Evolutionary conservation across 352 stramenopile species (phyloP).

Genomic region (Phytopythium helicoides): DNA sequence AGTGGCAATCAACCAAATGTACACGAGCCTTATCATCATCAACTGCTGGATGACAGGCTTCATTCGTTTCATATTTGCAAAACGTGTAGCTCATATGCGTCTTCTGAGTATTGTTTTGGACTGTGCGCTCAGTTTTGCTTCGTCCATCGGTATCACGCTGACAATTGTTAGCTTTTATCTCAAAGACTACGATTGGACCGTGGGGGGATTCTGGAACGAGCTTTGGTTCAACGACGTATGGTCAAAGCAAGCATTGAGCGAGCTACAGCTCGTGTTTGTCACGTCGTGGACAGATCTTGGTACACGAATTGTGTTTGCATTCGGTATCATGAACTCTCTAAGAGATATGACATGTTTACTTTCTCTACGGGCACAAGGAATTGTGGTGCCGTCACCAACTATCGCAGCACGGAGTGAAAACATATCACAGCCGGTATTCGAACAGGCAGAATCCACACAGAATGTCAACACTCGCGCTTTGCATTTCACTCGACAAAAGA

Average conservation of each 20-base stretch:
- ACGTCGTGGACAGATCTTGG: slow-evolving; percentile 17
- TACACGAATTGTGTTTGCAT: slow-evolving; percentile 12
- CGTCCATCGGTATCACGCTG: too few relatives aligned
- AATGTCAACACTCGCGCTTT: too few relatives aligned
- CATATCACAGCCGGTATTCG: too few relatives aligned
- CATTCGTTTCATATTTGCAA: slow-evolving; percentile 17
- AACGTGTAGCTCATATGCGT: slow-evolving; percentile 15
- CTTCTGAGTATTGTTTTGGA: slow-evolving; percentile 26
- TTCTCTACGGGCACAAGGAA: neutral
- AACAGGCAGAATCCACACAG: too few relatives aligned
- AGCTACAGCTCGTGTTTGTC: slow-evolving; percentile 23
- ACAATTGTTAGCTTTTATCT: too few relatives aligned
- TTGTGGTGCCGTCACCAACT: neutral
- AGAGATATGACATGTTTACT: slow-evolving; percentile 19
- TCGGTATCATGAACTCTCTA: slow-evolving; percentile 13
- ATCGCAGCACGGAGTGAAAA: too few relatives aligned
- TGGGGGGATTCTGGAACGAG: slow-evolving; percentile 1
- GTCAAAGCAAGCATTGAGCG: slow-evolving; percentile 7
- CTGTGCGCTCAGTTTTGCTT: too few relatives aligned
- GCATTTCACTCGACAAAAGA: neutral
- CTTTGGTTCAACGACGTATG: slow-evolving; percentile 3
- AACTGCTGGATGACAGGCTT: slow-evolving; percentile 31
- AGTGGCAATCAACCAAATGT: slow-evolving; percentile 15
- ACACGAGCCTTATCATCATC: slow-evolving; percentile 11
- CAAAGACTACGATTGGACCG: too few relatives aligned